Evolutionary conservation across 495 filamentous ascomycete genomes (phyloP).

Genomic region (Elasticomyces elasticus): DNA sequence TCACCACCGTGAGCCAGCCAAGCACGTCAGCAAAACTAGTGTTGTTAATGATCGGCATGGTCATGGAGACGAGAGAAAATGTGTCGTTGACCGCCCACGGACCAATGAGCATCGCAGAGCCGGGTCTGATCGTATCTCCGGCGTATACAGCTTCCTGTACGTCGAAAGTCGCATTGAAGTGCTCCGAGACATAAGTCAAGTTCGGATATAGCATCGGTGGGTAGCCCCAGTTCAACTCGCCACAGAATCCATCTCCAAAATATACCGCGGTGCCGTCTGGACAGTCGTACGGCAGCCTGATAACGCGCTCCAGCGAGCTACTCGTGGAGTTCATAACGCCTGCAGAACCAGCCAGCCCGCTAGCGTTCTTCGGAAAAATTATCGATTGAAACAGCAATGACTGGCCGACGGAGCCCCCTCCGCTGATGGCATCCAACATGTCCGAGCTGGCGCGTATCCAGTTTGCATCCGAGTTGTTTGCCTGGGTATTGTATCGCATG

Average conservation of each 20-base stretch:
- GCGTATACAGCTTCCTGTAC: constrained; percentile 33
- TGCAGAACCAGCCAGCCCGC: constrained; percentile 35
- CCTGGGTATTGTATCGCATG: constrained; percentile 46
- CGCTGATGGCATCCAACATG: constrained; percentile 28
- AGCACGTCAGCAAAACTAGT: constrained; percentile 48
- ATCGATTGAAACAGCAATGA: constrained; percentile 54
- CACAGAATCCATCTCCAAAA: constrained; percentile 38
- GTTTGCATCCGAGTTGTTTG: constrained; percentile 42
- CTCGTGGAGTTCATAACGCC: constrained; percentile 55
- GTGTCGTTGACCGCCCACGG: constrained; percentile 57
- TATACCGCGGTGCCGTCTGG: constrained; percentile 46
- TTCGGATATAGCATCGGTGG: constrained; percentile 64
- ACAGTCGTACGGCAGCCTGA: constrained; percentile 48
- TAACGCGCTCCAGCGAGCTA: constrained; percentile 30
- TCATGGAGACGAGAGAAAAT: constrained; percentile 71
- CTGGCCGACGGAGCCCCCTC: constrained; percentile 24
- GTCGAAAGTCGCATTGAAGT: constrained; percentile 33
- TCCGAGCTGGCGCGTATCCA: constrained; percentile 50
- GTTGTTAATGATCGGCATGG: constrained; percentile 61
- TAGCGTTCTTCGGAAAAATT: constrained; percentile 54
- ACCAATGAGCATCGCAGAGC: constrained; percentile 52
- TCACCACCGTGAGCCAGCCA: constrained; percentile 64
- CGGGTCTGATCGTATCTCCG: constrained; percentile 39
- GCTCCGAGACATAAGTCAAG: constrained; percentile 46
- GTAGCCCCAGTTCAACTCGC: constrained; percentile 41